A percentile compares a stretch with the other conserved stretches of the same genome.
These are phyloP conservation scores for Aspergillus bridgeri DNA, from an alignment of 495 filamentous ascomycete species.

Conservation along the genomic window DNA sequence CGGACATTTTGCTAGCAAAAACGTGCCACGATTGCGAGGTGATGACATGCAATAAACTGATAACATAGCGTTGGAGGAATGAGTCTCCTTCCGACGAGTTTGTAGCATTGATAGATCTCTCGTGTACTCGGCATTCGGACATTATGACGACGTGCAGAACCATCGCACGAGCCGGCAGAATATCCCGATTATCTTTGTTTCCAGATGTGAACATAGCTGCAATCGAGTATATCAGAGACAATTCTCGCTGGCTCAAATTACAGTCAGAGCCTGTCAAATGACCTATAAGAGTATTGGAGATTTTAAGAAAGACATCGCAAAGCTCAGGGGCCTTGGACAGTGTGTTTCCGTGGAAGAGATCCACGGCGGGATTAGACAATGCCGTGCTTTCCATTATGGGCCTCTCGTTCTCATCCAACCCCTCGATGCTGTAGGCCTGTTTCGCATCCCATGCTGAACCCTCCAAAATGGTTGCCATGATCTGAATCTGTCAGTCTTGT, in stretches of 20 bases:
- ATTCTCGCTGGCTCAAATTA: conserved; percentile 12
- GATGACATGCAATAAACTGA: not conserved
- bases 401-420: no score
- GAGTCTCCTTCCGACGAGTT: not conserved
- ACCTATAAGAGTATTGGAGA: not conserved
- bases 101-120: not conserved
- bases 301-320: not conserved
- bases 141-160: conserved; percentile 15
- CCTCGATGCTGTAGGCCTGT: not conserved
- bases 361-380: no score
- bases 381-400: no score
- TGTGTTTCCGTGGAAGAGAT: no score
- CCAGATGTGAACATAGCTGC: not conserved
- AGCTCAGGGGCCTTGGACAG: not conserved
- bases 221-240: conserved; percentile 1
- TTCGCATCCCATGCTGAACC: conserved; percentile 11
- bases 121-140: conserved; percentile 10
- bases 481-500: conserved; percentile 4
- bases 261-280: not conserved
- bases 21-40: conserved; percentile 15
- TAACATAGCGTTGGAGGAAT: conserved; percentile 8
- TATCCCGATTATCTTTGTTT: not conserved
- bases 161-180: conserved; percentile 5
- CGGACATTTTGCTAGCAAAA: conserved; percentile 6
- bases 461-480: conserved; percentile 50